A percentile compares a stretch with the other conserved stretches of the same genome.
phyloP scores from a whole-genome alignment of 768 basidiomycete genomes.

The Albatrellus ellisii region DNA sequence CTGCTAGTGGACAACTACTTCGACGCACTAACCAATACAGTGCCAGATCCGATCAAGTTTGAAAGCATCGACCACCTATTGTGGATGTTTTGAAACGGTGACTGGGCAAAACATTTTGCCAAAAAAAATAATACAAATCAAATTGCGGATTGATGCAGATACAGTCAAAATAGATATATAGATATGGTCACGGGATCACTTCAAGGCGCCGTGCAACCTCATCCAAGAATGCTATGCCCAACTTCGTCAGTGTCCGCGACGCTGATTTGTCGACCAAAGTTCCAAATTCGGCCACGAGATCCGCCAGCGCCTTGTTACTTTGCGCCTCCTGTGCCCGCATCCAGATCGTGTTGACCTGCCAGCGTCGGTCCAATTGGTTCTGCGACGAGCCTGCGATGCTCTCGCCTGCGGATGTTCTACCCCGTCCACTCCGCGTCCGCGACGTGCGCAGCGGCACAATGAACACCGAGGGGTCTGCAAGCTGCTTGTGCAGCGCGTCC shows the following conservation, averaged over 20 bases:
- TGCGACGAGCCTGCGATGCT: constrained; percentile 26
- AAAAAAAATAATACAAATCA: neutral
- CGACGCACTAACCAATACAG: neutral
- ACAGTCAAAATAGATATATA: constrained; percentile 5
- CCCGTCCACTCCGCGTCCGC: constrained; percentile 8
- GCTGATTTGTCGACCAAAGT: constrained; percentile 53
- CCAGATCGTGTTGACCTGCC: constrained; percentile 41
- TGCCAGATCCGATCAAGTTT: neutral
- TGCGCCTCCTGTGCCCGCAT: constrained; percentile 39
- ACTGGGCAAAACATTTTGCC: neutral
- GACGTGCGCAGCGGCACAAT: constrained; percentile 38
- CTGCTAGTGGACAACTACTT: no score
- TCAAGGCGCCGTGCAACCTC: constrained; percentile 42
- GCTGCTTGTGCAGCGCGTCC: constrained; percentile 56
- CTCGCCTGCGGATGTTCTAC: constrained; percentile 13
- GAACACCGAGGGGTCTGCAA: constrained; percentile 54
- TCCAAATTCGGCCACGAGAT: constrained; percentile 59
- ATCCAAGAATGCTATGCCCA: constrained; percentile 58
- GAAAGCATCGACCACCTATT: no score
- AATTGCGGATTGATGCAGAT: constrained; percentile 1
- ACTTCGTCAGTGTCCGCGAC: constrained; percentile 66
- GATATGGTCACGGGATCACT: constrained; percentile 21
- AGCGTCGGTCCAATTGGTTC: constrained; percentile 21
- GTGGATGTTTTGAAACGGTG: no score
- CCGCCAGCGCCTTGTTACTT: constrained; percentile 44